A percentile compares a stretch with the other conserved stretches of the same genome.
Evolutionary conservation across 257 asterid genomes (phyloP).

Genomic region (Solanum sejunctum): DNA sequence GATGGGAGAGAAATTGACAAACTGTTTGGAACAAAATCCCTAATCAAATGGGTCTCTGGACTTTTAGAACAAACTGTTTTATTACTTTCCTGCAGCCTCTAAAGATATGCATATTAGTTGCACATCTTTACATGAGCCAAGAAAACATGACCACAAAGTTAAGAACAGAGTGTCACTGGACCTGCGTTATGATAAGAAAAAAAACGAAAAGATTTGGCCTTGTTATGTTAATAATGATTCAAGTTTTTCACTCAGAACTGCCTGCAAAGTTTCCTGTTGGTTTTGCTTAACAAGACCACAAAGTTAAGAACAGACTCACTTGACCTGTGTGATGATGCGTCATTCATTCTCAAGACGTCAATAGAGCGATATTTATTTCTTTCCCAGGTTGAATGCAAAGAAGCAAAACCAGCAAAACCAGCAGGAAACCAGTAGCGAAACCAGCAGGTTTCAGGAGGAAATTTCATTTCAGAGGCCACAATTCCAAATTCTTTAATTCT

Average conservation of each 20-base stretch:
- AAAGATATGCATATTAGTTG: too few relatives aligned
- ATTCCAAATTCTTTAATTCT: neutral
- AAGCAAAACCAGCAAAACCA: too few relatives aligned
- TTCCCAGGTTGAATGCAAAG: too few relatives aligned
- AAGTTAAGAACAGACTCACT: too few relatives aligned
- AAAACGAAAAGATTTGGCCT: neutral
- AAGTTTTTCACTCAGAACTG: conserved; percentile 7
- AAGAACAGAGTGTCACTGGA: neutral
- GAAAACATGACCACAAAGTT: neutral
- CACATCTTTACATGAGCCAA: neutral
- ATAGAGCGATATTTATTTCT: too few relatives aligned
- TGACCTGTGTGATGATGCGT: too few relatives aligned
- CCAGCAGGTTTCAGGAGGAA: conserved; percentile 28
- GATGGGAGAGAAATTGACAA: conserved; percentile 60
- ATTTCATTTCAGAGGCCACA: neutral
- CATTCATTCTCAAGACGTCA: too few relatives aligned
- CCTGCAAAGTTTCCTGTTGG: conserved; percentile 45
- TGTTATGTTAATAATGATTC: neutral
- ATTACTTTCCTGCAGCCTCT: too few relatives aligned
- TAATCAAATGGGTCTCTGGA: too few relatives aligned
- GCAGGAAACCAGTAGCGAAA: too few relatives aligned
- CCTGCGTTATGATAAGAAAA: neutral
- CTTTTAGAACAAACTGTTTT: too few relatives aligned
- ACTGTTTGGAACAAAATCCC: too few relatives aligned
- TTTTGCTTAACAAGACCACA: conserved; percentile 6